A percentile compares a stretch with the other conserved stretches of the same genome.
Evolutionary conservation across 345 rosid genomes (phyloP).

Genomic region (Erodium maritimum): DNA sequence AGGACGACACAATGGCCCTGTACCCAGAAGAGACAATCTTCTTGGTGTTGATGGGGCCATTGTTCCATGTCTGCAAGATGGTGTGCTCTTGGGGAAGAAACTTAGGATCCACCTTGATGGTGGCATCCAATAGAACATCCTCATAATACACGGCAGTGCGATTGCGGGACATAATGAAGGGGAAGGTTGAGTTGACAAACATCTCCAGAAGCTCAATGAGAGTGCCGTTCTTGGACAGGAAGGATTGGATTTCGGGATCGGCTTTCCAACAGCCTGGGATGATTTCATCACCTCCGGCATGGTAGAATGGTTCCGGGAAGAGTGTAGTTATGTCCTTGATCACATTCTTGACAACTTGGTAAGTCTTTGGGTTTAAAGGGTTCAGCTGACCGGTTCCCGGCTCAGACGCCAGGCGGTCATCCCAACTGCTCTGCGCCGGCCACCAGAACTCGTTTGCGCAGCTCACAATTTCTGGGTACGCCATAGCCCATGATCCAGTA

Average conservation of each 20-base stretch:
- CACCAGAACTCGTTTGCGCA: conserved; percentile 88
- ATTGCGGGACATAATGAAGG: conserved; percentile 53
- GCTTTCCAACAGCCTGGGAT: conserved; percentile 76
- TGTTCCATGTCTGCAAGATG: conserved; percentile 80
- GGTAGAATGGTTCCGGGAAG: conserved; percentile 69
- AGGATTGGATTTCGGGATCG: conserved; percentile 46
- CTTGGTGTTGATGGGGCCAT: conserved; percentile 59
- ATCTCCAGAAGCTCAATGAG: conserved; percentile 53
- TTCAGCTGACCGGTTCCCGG: conserved; percentile 92
- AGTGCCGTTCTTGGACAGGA: conserved; percentile 48
- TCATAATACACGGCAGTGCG: conserved; percentile 75
- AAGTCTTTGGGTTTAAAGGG: conserved; percentile 62
- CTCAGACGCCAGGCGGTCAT: conserved; percentile 56
- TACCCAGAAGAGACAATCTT: conserved; percentile 52
- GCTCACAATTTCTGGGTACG: conserved; percentile 70
- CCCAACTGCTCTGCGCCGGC: conserved; percentile 46
- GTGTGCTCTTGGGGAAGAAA: conserved; percentile 44
- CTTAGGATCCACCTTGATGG: conserved; percentile 38
- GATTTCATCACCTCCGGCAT: conserved; percentile 69
- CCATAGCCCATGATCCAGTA: conserved; percentile 82
- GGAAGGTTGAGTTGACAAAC: conserved; percentile 46
- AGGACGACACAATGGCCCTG: conserved; percentile 64
- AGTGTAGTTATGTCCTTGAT: conserved; percentile 31
- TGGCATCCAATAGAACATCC: conserved; percentile 45
- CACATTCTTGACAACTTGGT: conserved; percentile 49